Evolutionary conservation across 306 rosid genomes (phyloP).

Genomic region (Ormosia semicastrata): DNA sequence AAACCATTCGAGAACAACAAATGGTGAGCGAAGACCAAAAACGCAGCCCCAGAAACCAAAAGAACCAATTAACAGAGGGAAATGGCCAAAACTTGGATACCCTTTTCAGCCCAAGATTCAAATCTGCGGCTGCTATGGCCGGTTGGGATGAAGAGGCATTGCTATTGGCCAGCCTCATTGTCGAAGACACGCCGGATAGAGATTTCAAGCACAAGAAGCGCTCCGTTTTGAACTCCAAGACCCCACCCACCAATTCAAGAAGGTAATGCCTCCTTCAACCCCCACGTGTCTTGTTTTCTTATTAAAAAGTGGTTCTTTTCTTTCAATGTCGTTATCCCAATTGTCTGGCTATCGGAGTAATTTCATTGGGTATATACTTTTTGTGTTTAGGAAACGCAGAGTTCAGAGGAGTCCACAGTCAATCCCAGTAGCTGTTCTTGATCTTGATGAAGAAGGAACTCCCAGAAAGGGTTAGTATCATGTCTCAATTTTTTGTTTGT

Average conservation of each 20-base stretch:
- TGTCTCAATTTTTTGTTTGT: neutral
- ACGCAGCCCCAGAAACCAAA: slow-evolving; percentile 35
- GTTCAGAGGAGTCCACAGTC: slow-evolving; percentile 51
- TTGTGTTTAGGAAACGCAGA: slow-evolving; percentile 68
- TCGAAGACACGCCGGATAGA: slow-evolving; percentile 87
- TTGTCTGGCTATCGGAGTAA: neutral
- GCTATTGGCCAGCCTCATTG: slow-evolving; percentile 63
- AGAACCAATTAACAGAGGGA: slow-evolving; percentile 7
- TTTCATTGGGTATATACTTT: neutral
- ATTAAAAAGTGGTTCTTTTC: neutral
- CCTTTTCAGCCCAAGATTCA: slow-evolving; percentile 77
- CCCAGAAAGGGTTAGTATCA: slow-evolving; percentile 45
- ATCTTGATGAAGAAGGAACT: slow-evolving; percentile 69
- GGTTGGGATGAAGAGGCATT: slow-evolving; percentile 97
- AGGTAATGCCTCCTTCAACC: slow-evolving; percentile 37
- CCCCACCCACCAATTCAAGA: slow-evolving; percentile 67
- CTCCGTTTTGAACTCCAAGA: slow-evolving; percentile 43
- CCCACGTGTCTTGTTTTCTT: neutral
- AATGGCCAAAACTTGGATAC: slow-evolving; percentile 26
- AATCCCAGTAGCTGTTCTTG: slow-evolving; percentile 54
- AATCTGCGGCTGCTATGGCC: slow-evolving; percentile 88
- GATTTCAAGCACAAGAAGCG: slow-evolving; percentile 53
- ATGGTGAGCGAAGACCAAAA: slow-evolving; percentile 55
- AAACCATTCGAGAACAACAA: neutral
- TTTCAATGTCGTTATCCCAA: neutral